Base-by-base conservation (phyloP, 805 yeast species). In the Peterozyma xylosa region DNA sequence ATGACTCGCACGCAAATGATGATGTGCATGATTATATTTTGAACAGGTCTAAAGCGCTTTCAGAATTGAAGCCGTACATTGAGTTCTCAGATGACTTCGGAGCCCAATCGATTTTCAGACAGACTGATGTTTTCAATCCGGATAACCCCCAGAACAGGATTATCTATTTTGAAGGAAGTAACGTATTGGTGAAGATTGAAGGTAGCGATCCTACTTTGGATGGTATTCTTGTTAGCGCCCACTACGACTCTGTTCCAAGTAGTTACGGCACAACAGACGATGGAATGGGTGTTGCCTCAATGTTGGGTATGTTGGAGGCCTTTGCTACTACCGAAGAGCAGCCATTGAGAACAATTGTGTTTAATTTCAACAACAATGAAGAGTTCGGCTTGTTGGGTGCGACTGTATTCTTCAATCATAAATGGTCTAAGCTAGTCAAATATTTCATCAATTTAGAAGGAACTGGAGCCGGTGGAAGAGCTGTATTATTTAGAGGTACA, bases 311-410 rank as follows among this genome's bases (percentile, higher is more conserved):
- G 2, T 63, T 89, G 46, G 71, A 78, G 35, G 63, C 76, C 52
- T 75, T 67, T 51, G 59, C 68, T 0, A 36, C 47, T 0, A 50
- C 45, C 1, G 50, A 51, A 1, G 48, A 59, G 10, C 82, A 74
- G 49, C 95, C 96, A 1, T 59, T 70, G 38, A 70, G 96, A 46
- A 83, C 90, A 3, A 63, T 90, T 11, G 68, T 89, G 6, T 80
- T 90, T 63, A 89, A 90, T 60, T 86, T 90, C 65, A 90, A 90
- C 62, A 85, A 89, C 58, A 76, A 88, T 57, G 97, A 89, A 59
- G 97, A 89, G 55, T 83, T 86, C 60, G 96, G 95, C 0, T 68
- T 90, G 30, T 64, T 80, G 44, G 97, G 97, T 3, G 95, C 96
- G 0, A 70, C 72, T 38, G 74, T 83, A 0, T 88, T 87, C 53